These are phyloP conservation scores for Violaceomyces palustris DNA, from an alignment of 1,284 basidiomycete species.

Conservation along the genomic window DNA sequence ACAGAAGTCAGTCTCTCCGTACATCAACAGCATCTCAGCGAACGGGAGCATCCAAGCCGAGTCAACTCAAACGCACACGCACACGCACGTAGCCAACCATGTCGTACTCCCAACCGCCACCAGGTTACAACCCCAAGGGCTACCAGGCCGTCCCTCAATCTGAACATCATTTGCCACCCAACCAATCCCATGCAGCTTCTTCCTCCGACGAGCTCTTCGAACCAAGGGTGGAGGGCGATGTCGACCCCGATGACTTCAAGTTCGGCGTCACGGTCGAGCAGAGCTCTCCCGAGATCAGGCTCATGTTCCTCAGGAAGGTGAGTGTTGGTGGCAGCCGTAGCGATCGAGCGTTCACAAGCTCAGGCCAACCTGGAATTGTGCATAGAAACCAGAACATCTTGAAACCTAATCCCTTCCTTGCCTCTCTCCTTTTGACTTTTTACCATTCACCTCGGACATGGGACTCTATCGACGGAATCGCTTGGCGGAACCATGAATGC, in stretches of 20 bases:
- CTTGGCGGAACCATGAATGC: no score
- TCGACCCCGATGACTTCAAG: slow-evolving; percentile 49
- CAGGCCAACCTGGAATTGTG: no score
- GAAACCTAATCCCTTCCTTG: no score
- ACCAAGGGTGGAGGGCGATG: slow-evolving; percentile 23
- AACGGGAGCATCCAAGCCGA: no score
- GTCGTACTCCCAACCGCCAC: slow-evolving; percentile 15
- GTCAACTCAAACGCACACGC: neutral
- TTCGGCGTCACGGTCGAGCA: slow-evolving; percentile 49
- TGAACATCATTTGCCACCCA: neutral
- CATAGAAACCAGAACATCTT: no score
- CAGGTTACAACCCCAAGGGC: slow-evolving; percentile 18
- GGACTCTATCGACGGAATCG: no score
- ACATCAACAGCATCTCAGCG: no score
- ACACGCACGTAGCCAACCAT: neutral
- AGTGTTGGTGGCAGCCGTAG: neutral
- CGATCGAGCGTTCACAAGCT: neutral
- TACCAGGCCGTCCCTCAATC: slow-evolving; percentile 17
- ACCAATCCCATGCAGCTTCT: slow-evolving; percentile 14
- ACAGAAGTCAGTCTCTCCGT: no score
- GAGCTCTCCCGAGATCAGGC: slow-evolving; percentile 44
- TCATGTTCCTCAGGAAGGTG: slow-evolving; percentile 45
- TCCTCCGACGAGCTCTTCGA: slow-evolving; percentile 13
- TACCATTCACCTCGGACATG: no score
- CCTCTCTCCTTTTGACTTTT: no score